Evolutionary conservation across 2,329 filamentous ascomycete species (phyloP), one percentile per base, ranked within the genome.

Genomic region (Claviceps maximensis): DNA sequence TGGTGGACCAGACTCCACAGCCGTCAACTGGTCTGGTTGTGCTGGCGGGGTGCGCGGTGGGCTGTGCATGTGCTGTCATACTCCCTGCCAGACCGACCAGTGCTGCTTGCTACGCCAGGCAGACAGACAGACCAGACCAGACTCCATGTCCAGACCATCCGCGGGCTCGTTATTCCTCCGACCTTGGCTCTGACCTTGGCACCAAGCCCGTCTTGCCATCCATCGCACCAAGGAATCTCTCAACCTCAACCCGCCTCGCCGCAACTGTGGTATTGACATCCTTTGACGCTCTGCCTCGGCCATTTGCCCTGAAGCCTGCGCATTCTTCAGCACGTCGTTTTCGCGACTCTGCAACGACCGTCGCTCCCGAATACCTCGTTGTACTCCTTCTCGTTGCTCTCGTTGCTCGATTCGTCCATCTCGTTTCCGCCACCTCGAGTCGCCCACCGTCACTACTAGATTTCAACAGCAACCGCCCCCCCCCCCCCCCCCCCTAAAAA

Each of bases 201-300:
- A 19, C 19, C 31, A 51, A 25, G 27, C 31, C 31, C 15, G 23
- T 50, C 50, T 40, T 41, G 29, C 21, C 49, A 31, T 41, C 40
- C 21, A 29, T 3, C 45, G 33, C 15, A 42, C 19, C 36, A 29
- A 38, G 3, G 36, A 23, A 19, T 29, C 42, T 8, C 42, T 31
- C 36, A 31, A 44, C 27, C 44, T 42, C 45, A 42, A 45, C 38
- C 45, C 46, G 7, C 46, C 50, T 54, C 27, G 50, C 45, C 50
- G 47, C 31, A 44, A 41, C 50, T 25, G 33, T 50, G 29, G 23
- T 31, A 15, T 48, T 47, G n/a, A 6, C 25, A 17, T 46, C 33
- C 33, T 53, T 19, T 17, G 31, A 42, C 44, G n/a, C 36, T 33
- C 31, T 29, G 15, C 33, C 21, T 27, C 38, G 47, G 17, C n/a